Percentiles rank a stretch among this genome's conserved stretches.
Evolutionary conservation across 2,329 filamentous ascomycete species (phyloP).

Genomic region (Elsinoe australis): DNA sequence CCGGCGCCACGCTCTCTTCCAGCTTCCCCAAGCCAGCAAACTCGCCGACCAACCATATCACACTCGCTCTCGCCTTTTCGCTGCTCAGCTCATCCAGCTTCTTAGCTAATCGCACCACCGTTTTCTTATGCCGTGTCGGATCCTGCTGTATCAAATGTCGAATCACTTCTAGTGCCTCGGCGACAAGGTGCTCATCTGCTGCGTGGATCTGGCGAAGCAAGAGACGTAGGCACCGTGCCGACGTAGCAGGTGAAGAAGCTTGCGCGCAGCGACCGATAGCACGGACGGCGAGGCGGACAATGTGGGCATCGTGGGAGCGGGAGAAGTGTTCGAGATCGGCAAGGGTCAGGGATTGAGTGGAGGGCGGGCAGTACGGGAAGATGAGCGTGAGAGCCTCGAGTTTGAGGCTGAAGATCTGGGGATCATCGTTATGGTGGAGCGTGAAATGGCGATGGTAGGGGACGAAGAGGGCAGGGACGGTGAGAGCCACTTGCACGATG

Average conservation of each 20-base stretch:
- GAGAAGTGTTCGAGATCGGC: slow-evolving; percentile 94
- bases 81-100: slow-evolving; percentile 85
- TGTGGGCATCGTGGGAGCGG: slow-evolving; percentile 60
- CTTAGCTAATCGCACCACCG: slow-evolving; percentile 80
- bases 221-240: slow-evolving; percentile 71
- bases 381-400: slow-evolving; percentile 84
- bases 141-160: slow-evolving; percentile 92
- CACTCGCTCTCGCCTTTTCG: slow-evolving; percentile 81
- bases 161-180: slow-evolving; percentile 89
- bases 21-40: slow-evolving; percentile 67
- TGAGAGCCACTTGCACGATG: slow-evolving; percentile 83
- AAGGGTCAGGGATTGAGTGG: slow-evolving; percentile 77
- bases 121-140: slow-evolving; percentile 69
- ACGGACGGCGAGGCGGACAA: slow-evolving; percentile 82
- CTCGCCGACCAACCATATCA: slow-evolving; percentile 95
- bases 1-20: slow-evolving; percentile 83
- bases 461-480: slow-evolving; percentile 70
- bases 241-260: slow-evolving; percentile 56
- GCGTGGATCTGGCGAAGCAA: slow-evolving; percentile 82
- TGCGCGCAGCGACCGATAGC: slow-evolving; percentile 93
- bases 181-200: slow-evolving; percentile 77
- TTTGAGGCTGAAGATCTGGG: slow-evolving; percentile 82
- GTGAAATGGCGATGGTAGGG: slow-evolving; percentile 86
- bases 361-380: slow-evolving; percentile 70
- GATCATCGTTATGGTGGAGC: slow-evolving; percentile 68